Evolutionary conservation across 345 rosid species (phyloP).

Genomic region (Citrus sp.): DNA sequence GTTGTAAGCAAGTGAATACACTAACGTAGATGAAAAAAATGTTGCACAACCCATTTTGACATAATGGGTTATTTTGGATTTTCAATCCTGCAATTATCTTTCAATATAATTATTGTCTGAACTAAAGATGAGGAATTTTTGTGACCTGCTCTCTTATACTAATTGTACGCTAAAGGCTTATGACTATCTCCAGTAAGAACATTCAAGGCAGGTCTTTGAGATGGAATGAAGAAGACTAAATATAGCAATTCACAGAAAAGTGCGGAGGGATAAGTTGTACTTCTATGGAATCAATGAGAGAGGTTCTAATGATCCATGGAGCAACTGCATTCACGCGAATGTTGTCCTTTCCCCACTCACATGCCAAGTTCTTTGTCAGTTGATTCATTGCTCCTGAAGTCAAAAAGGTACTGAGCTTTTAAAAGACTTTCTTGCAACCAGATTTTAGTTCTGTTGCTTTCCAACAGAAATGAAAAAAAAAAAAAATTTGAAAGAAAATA

Average conservation of each 20-base stretch:
- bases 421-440: neutral
- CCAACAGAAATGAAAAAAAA: neutral
- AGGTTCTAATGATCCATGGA: conserved; percentile 37
- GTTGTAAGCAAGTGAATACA: neutral
- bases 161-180: too few relatives aligned
- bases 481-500: neutral
- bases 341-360: conserved; percentile 50
- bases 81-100: neutral
- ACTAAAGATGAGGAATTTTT: too few relatives aligned
- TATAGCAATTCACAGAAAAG: neutral
- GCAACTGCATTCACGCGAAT: conserved; percentile 44
- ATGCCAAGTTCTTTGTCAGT: conserved; percentile 43
- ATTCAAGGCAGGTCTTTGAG: neutral
- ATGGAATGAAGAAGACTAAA: neutral
- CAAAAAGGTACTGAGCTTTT: neutral
- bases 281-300: conserved; percentile 4
- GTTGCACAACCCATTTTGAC: neutral
- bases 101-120: neutral
- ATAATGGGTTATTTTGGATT: neutral
- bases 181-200: neutral
- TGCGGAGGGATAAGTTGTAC: neutral
- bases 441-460: neutral
- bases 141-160: neutral
- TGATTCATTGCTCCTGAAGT: conserved; percentile 42
- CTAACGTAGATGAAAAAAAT: neutral